Evolutionary conservation across 176 grass and related monocot species (phyloP), one percentile per base, ranked within the genome.

Genomic region (Phragmites australis): DNA sequence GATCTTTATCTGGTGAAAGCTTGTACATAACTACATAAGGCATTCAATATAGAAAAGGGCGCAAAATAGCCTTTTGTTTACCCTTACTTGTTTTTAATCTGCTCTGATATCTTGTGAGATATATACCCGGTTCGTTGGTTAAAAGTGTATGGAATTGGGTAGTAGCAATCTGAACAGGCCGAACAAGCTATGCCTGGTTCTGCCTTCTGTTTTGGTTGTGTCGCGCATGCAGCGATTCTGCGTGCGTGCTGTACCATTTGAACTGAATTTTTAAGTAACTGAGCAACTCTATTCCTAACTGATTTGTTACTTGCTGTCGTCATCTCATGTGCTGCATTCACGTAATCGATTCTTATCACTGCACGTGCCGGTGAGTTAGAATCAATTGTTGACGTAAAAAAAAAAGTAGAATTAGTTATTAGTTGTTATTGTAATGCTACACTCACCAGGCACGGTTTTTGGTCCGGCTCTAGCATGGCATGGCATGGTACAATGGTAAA

Each of bases 11-110:
- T 6, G n/a, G 17, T 78, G 67, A 48, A 73, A 68, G 43, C 68
- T 26, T 85, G 87, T 89, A 85, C 22, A 85, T 72, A 85, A 30
- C 82, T 89, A 85, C 22, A 85, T 72, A 85, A 30, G 31, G 31
- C 47, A 72, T 89, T 76, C 55, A 4, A 48, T 81, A 81, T 81
- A 85, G 71, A 47, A 81, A 71, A 79, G 7, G 62, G 10, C 22
- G 18, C 51, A 84, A 68, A 79, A 31, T 22, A 66, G 58, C 52
- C 23, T 60, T 78, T 71, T 16, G 10, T 58, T 23, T 66, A 39
- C 57, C 45, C 17, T 80, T 19, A 25, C 23, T 73, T 44, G 15
- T 60, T 65, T 65, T 18, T 51, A 67, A 50, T 39, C 78, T 78
- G 23, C 71, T 90, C 48, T 82, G 39, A n/a, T 72, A 77, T 78